phyloP scores from a whole-genome alignment of 2,329 filamentous ascomycete species.

The Pseudogymnoascus sp. region DNA sequence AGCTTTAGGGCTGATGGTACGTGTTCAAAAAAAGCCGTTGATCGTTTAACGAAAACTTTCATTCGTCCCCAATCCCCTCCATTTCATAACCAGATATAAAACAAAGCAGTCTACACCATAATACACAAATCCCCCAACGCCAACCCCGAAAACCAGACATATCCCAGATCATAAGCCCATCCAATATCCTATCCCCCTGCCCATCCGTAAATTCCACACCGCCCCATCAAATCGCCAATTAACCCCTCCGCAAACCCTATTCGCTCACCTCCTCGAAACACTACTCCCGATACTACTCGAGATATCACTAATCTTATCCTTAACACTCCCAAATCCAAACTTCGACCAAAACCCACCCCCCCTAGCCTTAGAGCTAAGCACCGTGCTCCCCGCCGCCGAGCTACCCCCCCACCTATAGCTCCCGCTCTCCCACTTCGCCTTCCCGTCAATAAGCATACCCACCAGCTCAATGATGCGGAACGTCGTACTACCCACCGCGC shows the following conservation, averaged over 20 bases:
- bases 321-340: conserved; percentile 13
- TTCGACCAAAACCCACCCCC: conserved; percentile 24
- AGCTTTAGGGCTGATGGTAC: not conserved
- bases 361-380: conserved; percentile 26
- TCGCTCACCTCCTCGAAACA: conserved; percentile 12
- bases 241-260: not conserved
- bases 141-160: not conserved
- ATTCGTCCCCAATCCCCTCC: not conserved
- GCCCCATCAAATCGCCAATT: not conserved
- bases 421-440: conserved; percentile 39
- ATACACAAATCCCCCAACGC: conserved; percentile 1
- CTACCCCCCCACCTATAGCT: conserved; percentile 5
- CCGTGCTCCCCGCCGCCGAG: not conserved
- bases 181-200: not conserved
- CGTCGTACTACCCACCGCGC: conserved; percentile 71
- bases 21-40: not conserved
- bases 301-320: conserved; percentile 19
- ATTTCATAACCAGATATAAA: not conserved
- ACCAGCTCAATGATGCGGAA: conserved; percentile 80
- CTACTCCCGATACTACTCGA: conserved; percentile 26
- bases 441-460: conserved; percentile 80
- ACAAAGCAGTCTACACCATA: conserved; percentile 5
- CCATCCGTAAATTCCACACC: not conserved
- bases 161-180: not conserved
- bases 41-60: not conserved